Evolutionary conservation across 2,329 filamentous ascomycete species (phyloP).

Genomic region (Chrysoporthe puriensis): DNA sequence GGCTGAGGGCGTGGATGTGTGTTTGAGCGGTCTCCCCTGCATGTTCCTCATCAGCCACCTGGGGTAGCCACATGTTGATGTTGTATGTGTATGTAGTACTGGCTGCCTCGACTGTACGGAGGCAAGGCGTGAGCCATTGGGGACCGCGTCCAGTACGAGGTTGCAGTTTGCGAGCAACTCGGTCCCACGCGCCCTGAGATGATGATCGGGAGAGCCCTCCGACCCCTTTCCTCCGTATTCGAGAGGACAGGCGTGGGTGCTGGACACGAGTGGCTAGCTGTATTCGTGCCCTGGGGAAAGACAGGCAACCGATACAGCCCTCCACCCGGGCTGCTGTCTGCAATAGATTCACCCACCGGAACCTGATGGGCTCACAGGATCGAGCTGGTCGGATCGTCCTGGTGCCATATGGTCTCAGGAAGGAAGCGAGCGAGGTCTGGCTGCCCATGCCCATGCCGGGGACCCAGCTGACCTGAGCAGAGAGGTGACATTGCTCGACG

Average conservation of each 20-base stretch:
- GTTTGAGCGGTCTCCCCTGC: background rate
- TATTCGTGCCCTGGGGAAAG: background rate
- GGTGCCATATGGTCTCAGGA: background rate
- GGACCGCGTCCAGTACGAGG: background rate
- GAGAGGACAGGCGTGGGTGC: background rate
- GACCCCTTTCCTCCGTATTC: background rate
- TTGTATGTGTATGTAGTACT: background rate
- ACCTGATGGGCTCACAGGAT: background rate
- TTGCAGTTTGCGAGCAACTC: background rate
- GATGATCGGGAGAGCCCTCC: background rate
- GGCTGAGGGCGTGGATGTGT: background rate
- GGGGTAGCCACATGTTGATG: background rate
- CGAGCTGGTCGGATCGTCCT: background rate
- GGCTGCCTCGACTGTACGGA: background rate
- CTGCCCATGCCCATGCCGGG: background rate
- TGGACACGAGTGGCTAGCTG: background rate
- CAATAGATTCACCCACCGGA: background rate
- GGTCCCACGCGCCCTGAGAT: background rate
- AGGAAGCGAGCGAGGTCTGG: no score
- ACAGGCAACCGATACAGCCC: background rate
- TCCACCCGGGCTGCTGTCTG: background rate
- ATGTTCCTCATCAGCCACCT: constrained; percentile 7
- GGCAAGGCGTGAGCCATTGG: background rate
- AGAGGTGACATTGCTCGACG: background rate
- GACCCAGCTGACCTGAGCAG: background rate